These are phyloP conservation scores for Fomitopsis betulina DNA, from an alignment of 1,284 basidiomycete genomes.

Conservation along the genomic window DNA sequence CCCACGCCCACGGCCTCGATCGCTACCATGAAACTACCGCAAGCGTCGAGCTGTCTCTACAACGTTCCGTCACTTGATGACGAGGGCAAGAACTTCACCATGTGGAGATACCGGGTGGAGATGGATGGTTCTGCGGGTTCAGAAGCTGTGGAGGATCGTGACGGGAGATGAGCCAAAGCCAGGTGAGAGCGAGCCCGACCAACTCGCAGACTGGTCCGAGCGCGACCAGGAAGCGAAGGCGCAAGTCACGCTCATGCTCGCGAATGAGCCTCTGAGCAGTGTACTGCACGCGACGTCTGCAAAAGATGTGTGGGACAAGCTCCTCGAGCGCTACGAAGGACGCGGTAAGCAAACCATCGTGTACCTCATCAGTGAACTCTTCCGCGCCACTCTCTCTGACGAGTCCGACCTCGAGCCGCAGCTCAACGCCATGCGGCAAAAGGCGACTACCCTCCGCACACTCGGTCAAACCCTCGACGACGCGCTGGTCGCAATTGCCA, in stretches of 20 bases:
- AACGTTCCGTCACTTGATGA: constrained; percentile 13
- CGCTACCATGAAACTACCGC: no score
- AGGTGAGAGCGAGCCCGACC: background rate
- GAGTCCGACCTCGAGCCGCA: constrained; percentile 14
- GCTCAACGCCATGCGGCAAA: constrained; percentile 15
- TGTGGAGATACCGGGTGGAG: constrained; percentile 16
- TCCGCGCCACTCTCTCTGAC: constrained; percentile 16
- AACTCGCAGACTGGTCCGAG: background rate
- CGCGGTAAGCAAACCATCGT: constrained; percentile 16
- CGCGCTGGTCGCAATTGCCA: no score
- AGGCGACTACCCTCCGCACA: constrained; percentile 4
- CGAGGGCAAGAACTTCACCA: constrained; percentile 16
- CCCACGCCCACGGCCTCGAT: no score
- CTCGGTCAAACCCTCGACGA: no score
- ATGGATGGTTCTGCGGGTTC: constrained; percentile 10
- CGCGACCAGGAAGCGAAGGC: constrained; percentile 10
- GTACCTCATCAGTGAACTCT: constrained; percentile 16
- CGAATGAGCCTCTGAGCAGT: constrained; percentile 15
- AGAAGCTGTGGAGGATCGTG: constrained; percentile 6
- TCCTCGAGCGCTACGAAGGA: constrained; percentile 12
- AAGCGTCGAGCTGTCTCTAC: no score
- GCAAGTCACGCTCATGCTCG: constrained; percentile 18
- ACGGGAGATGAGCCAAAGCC: background rate
- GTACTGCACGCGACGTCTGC: constrained; percentile 9
- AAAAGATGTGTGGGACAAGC: constrained; percentile 11